Conservation (phyloP, 805 yeast genomes). For the Zygoascus flipseniorum region DNA sequence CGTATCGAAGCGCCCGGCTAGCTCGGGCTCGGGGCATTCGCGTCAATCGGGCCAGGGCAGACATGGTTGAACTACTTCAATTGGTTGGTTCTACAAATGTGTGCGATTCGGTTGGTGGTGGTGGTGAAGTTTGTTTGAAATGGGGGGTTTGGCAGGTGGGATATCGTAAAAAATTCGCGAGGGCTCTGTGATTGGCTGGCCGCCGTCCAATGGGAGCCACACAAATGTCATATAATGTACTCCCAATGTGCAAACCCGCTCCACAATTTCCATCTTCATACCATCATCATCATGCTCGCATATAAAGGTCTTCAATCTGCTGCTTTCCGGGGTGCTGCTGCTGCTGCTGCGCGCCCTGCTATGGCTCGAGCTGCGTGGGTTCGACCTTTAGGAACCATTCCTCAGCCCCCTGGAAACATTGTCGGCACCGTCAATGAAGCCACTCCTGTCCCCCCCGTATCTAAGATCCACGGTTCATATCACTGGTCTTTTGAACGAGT, state of each 20-base stretch:
- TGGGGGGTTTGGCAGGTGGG: too few relatives aligned
- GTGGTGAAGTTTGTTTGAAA: too few relatives aligned
- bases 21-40: not conserved
- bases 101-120: not conserved
- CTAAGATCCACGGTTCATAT: slow-evolving; percentile 67
- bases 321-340: not conserved
- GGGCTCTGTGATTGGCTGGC: not conserved
- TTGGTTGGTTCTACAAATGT: not conserved
- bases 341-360: not conserved
- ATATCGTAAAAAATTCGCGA: not conserved
- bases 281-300: not conserved
- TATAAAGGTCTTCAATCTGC: not conserved
- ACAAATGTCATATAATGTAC: not conserved
- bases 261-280: not conserved
- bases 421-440: slow-evolving; percentile 95
- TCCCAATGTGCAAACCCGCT: not conserved
- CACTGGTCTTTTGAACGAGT: slow-evolving; percentile 91
- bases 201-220: not conserved
- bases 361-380: not conserved
- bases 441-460: slow-evolving; percentile 52
- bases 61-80: not conserved
- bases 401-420: slow-evolving; percentile 84
- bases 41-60: not conserved
- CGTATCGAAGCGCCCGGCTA: not conserved
- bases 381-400: slow-evolving; percentile 29